Conservation (phyloP, 305 asterid genomes). For the Salvia sclarea region DNA sequence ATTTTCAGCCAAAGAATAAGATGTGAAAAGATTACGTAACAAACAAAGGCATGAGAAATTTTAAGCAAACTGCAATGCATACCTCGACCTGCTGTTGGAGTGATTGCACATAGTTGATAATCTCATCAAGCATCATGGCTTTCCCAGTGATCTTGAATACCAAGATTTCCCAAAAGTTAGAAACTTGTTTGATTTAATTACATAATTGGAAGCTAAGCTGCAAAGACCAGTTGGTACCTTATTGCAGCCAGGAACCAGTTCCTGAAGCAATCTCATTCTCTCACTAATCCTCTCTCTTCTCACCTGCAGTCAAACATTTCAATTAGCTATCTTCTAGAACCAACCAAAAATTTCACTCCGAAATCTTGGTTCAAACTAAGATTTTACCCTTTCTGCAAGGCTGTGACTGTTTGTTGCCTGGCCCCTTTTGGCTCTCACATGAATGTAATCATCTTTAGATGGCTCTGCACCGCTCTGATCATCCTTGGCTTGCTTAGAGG, state of each 20-base stretch:
- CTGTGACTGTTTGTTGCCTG: constrained; percentile 97
- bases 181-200: not conserved
- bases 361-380: not conserved
- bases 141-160: constrained; percentile 73
- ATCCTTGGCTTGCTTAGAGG: constrained; percentile 50
- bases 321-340: constrained; percentile 1
- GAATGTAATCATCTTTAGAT: constrained; percentile 76
- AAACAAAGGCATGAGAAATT: not conserved
- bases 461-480: constrained; percentile 51
- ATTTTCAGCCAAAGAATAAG: not conserved
- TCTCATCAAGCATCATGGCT: constrained; percentile 98
- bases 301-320: constrained; percentile 49
- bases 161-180: constrained; percentile 4
- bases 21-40: not conserved
- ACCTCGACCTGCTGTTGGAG: constrained; percentile 96
- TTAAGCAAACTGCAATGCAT: constrained; percentile 10
- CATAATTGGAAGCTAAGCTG: not conserved
- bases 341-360: not conserved
- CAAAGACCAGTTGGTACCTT: constrained; percentile 53
- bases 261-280: constrained; percentile 93
- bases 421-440: constrained; percentile 87
- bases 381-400: constrained; percentile 90
- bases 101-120: constrained; percentile 91
- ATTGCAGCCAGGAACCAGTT: constrained; percentile 93
- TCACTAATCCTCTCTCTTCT: constrained; percentile 94